phyloP scores from a whole-genome alignment of 2,329 filamentous ascomycete species.

The Xylariaceae sp. region DNA sequence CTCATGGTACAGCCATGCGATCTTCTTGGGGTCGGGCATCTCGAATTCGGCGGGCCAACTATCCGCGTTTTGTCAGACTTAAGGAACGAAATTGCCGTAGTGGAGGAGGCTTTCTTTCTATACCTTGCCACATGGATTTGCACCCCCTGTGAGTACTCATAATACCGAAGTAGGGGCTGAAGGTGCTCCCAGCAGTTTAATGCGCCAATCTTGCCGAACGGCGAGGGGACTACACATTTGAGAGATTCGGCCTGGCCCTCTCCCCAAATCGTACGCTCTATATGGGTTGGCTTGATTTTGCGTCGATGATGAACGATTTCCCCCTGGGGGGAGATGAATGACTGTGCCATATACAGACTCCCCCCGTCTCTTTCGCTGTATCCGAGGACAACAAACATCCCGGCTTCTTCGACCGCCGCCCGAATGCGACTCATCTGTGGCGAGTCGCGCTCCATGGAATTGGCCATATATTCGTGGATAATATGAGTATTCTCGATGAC shows the following conservation, averaged over 20 bases:
- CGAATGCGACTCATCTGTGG: conserved; percentile 41
- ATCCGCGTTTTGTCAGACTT: conserved; percentile 15
- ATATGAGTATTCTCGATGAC: conserved; percentile 39
- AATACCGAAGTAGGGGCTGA: conserved; percentile 43
- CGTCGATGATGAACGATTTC: conserved; percentile 42
- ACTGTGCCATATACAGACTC: conserved; percentile 45
- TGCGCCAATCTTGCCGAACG: conserved; percentile 47
- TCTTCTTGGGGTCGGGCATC: conserved; percentile 34
- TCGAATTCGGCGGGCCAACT: conserved; percentile 35
- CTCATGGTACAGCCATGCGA: conserved; percentile 35
- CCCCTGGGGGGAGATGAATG: conserved; percentile 46
- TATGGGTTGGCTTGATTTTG: conserved; percentile 48
- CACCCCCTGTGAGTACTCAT: conserved; percentile 34
- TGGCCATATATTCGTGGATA: conserved; percentile 34
- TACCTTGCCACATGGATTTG: conserved; percentile 34
- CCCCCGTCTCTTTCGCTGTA: conserved; percentile 44
- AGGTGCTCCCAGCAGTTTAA: conserved; percentile 56
- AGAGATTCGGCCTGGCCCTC: conserved; percentile 54
- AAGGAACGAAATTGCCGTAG: background rate
- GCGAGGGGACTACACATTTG: conserved; percentile 44
- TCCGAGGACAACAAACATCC: conserved; percentile 44
- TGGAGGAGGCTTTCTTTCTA: background rate
- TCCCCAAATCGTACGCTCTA: conserved; percentile 46
- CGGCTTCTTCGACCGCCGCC: conserved; percentile 37
- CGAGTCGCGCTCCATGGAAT: conserved; percentile 35